A percentile compares a stretch with the other conserved stretches of the same genome.
These are phyloP conservation scores for Trichosporon sp. DNA, from an alignment of 1,284 basidiomycete genomes.

Conservation along the genomic window DNA sequence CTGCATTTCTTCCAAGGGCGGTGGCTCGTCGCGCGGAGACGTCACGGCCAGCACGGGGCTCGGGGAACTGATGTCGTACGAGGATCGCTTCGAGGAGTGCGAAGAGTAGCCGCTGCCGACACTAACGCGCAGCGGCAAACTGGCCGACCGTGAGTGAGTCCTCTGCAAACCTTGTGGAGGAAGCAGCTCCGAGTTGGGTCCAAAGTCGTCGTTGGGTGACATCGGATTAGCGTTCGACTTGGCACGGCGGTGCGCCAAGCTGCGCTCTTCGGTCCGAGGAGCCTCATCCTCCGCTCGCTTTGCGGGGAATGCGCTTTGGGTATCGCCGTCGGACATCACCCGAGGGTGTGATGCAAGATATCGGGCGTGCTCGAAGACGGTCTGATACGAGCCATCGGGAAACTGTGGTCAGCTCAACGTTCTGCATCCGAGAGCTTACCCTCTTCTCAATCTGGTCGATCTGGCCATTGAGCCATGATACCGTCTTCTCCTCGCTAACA, in stretches of 20 bases:
- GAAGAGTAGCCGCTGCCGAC: not conserved
- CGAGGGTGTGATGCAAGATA: conserved; percentile 20
- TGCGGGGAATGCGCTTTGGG: conserved; percentile 8
- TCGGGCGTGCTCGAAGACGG: conserved; percentile 29
- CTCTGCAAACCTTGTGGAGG: not conserved
- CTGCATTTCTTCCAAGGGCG: not conserved
- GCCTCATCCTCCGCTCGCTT: not conserved
- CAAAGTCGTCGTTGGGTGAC: not conserved
- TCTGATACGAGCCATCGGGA: conserved; percentile 41
- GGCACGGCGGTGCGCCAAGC: conserved; percentile 22
- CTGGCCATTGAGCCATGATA: conserved; percentile 25
- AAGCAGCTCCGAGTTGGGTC: not conserved
- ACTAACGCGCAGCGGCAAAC: conserved; percentile 26
- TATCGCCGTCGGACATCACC: conserved; percentile 10
- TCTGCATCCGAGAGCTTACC: conserved; percentile 11
- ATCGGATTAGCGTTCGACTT: conserved; percentile 22
- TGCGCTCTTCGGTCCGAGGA: not conserved
- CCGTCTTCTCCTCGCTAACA: conserved; percentile 29
- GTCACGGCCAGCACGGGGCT: not conserved
- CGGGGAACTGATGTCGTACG: not conserved
- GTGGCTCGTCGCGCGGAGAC: not conserved
- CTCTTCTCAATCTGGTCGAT: conserved; percentile 36
- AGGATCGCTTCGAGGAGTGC: not conserved
- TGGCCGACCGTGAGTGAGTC: conserved; percentile 32
- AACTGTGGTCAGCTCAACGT: conserved; percentile 30